These are phyloP conservation scores for Claviceps purpurea DNA, from an alignment of 2,329 filamentous ascomycete species.

Conservation along the genomic window DNA sequence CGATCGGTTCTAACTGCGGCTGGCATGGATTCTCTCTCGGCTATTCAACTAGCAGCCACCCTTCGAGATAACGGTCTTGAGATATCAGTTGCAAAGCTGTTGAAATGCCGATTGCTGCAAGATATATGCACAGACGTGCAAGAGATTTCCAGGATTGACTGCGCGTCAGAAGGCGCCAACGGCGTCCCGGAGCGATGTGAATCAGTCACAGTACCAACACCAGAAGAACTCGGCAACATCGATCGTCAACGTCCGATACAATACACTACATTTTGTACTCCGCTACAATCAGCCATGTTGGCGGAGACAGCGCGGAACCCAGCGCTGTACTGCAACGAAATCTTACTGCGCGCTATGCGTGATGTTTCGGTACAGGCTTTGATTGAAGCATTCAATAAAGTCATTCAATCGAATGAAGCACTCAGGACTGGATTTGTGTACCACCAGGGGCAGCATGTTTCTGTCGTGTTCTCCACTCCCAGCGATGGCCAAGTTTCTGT, in stretches of 20 bases:
- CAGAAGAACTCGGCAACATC: background rate
- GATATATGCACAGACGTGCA: conserved; percentile 12
- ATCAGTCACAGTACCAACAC: background rate
- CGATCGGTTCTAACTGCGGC: conserved; percentile 33
- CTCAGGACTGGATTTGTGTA: conserved; percentile 61
- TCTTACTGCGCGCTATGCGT: conserved; percentile 46
- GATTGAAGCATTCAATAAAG: conserved; percentile 29
- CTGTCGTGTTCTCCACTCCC: conserved; percentile 43
- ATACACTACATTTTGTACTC: conserved; percentile 43
- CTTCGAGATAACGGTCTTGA: conserved; percentile 44
- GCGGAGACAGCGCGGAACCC: conserved; percentile 51
- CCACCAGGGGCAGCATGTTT: conserved; percentile 23
- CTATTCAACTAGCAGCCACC: conserved; percentile 42
- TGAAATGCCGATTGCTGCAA: conserved; percentile 37
- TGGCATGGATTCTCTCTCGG: conserved; percentile 50
- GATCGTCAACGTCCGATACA: background rate
- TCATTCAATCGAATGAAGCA: conserved; percentile 47
- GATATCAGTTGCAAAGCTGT: conserved; percentile 45
- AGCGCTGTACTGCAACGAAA: conserved; percentile 63
- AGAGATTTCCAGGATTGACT: background rate
- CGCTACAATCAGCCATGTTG: conserved; percentile 69
- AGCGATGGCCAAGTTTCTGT: conserved; percentile 28
- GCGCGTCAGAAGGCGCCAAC: background rate
- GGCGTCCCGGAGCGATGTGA: background rate
- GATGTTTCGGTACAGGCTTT: conserved; percentile 26